Evolutionary conservation across 345 rosid species (phyloP), one percentile per base, ranked within the genome.

Genomic region (Citrus hindsii): DNA sequence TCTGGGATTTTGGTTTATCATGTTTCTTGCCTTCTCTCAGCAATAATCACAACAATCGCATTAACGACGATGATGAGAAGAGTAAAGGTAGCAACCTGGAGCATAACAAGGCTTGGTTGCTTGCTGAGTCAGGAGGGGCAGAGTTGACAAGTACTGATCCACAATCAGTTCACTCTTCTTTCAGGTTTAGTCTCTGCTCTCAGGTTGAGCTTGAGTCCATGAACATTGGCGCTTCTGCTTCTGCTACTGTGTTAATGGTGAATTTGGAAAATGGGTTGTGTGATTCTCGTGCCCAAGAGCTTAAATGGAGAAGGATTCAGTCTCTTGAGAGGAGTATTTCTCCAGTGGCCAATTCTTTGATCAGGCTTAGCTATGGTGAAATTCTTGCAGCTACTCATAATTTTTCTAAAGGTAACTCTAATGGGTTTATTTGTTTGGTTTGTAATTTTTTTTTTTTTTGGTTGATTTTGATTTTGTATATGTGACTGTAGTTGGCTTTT

Each of bases 161-260:
- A 35, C 95, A 91, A 58, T 93, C 98, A 3, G 96, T 90, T 8
- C 94, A 92, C 79, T 95, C 99, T 37, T 95, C 99, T 48, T 95
- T 95, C 87, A 88, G 98, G 90, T 95, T 92, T 84, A 93, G 89
- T 79, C 80, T 95, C 69, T 95, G 97, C 86, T 89, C 98, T 28
- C 93, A 90, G 78, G 87, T 88, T 37, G 98, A 95, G 91, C 84
- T 93, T 22, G 98, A 93, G 76, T 89, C 93, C 35, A 87, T 93
- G 87, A 88, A 83, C 71, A 83, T 84, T 59, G 71, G 27, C 77
- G 78, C 86, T 66, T 74, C 89, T 77, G 70, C 82, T 30, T 84
- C 94, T 1, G 92, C 98, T 0, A 93, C 97, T 40, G 92, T 95
- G 65, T 83, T 93, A 77, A 84, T 93, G 87, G 93, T 95, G 73